Conservation (phyloP, 768 basidiomycete species). For the Russula sp. region DNA sequence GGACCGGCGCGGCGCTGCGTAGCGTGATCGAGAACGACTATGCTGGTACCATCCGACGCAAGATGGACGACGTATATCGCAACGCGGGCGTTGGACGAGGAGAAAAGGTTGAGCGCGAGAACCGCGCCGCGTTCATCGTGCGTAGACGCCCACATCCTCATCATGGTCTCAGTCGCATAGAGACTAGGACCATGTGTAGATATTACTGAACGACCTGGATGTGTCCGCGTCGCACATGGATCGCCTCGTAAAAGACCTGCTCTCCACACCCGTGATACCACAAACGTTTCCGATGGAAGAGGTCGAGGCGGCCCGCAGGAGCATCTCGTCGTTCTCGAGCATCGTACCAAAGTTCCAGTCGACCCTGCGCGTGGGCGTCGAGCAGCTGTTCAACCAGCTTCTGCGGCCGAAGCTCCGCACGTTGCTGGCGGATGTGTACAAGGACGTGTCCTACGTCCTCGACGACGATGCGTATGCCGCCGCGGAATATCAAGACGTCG, state of each 20-base stretch:
- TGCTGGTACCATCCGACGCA: conserved; percentile 68
- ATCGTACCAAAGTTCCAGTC: conserved; percentile 60
- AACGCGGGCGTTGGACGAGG: conserved; percentile 41
- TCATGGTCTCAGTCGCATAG: neutral
- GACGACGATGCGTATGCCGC: conserved; percentile 82
- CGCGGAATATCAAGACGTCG: conserved; percentile 79
- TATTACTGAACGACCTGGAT: conserved; percentile 90
- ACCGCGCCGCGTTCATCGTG: conserved; percentile 74
- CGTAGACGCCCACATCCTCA: conserved; percentile 28
- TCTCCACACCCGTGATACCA: conserved; percentile 42
- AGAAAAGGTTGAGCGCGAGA: conserved; percentile 79
- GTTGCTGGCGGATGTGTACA: conserved; percentile 81
- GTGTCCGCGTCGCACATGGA: conserved; percentile 86
- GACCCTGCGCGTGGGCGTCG: conserved; percentile 77
- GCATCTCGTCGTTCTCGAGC: conserved; percentile 44
- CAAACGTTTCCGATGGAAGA: conserved; percentile 65
- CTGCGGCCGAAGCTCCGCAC: conserved; percentile 81
- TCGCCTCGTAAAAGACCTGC: conserved; percentile 62
- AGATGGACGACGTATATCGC: conserved; percentile 84
- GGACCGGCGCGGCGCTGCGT: conserved; percentile 53
- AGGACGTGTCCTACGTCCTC: conserved; percentile 79
- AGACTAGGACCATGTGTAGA: conserved; percentile 38
- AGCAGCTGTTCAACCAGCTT: conserved; percentile 93
- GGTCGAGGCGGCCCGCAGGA: conserved; percentile 39
- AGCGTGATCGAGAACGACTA: conserved; percentile 82